A percentile compares a stretch with the other conserved stretches of the same genome.
These are phyloP conservation scores for Ophiosphaerella herpotricha DNA, from an alignment of 2,329 filamentous ascomycete genomes.

Conservation along the genomic window DNA sequence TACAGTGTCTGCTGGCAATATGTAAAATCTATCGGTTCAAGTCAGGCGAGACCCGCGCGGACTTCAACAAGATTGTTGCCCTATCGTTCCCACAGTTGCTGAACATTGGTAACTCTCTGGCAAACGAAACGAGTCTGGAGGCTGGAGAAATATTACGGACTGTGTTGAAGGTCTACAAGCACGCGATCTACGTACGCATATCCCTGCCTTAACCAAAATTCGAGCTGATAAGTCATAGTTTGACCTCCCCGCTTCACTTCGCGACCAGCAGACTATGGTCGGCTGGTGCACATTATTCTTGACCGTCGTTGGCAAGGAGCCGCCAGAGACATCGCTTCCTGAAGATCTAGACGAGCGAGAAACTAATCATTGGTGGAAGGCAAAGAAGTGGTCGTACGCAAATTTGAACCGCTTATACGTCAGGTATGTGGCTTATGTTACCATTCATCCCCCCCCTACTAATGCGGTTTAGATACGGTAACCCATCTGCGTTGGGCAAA, in stretches of 20 bases:
- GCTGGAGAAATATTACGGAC: constrained; percentile 96
- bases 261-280: constrained; percentile 81
- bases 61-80: constrained; percentile 94
- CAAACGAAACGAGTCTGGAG: constrained; percentile 89
- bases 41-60: constrained; percentile 75
- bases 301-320: constrained; percentile 81
- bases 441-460: constrained; percentile 3
- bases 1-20: constrained; percentile 92
- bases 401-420: constrained; percentile 96
- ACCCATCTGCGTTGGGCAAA: constrained; percentile 74
- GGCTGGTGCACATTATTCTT: constrained; percentile 97
- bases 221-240: constrained; percentile 62
- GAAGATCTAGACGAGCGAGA: constrained; percentile 86
- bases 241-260: constrained; percentile 78
- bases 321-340: constrained; percentile 76
- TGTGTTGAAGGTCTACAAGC: constrained; percentile 95
- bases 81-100: constrained; percentile 87
- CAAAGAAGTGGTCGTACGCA: constrained; percentile 99
- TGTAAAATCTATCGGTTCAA: constrained; percentile 97
- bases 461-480: constrained; percentile 74
- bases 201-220: constrained; percentile 9
- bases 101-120: constrained; percentile 82
- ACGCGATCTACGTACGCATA: constrained; percentile 85
- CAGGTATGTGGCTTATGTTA: constrained; percentile 59
- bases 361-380: constrained; percentile 98